Evolutionary conservation across 2,329 filamentous ascomycete species (phyloP).

Genomic region (Coccinonectria pachysandricola): DNA sequence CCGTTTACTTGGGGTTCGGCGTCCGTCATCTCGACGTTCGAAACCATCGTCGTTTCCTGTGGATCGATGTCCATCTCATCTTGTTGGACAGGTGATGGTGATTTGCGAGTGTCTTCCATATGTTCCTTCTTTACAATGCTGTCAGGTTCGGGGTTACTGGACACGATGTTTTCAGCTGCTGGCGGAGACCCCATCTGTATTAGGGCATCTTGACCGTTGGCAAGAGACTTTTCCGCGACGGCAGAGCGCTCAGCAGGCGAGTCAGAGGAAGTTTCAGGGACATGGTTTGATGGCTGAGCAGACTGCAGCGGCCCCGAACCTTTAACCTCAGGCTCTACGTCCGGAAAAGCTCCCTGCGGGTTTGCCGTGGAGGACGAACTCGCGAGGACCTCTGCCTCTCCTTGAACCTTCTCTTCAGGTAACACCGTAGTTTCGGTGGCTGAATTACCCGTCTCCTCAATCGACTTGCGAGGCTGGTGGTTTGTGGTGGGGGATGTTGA

Average conservation of each 20-base stretch:
- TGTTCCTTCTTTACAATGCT: no score
- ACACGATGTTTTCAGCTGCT: slow-evolving; percentile 1
- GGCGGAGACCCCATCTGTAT: slow-evolving; percentile 5
- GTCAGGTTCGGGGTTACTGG: no score
- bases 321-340: slow-evolving; percentile 11
- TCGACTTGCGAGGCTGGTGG: slow-evolving; percentile 3
- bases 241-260: neutral
- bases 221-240: no score
- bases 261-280: no score
- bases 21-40: slow-evolving; percentile 13
- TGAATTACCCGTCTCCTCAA: no score
- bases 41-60: slow-evolving; percentile 3
- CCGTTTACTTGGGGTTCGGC: neutral
- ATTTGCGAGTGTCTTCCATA: slow-evolving; percentile 1
- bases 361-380: no score
- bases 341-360: slow-evolving; percentile 10
- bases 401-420: no score
- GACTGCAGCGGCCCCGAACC: slow-evolving; percentile 5
- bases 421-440: no score
- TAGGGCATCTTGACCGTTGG: no score
- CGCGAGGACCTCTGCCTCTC: no score
- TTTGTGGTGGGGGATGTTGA: slow-evolving; percentile 1
- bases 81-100: slow-evolving; percentile 1
- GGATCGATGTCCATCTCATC: slow-evolving; percentile 14
- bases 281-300: neutral